Evolutionary conservation across 371 early-diverging fungal genomes (phyloP).

Genomic region (Amoeboaphelidium protococcarum): DNA sequence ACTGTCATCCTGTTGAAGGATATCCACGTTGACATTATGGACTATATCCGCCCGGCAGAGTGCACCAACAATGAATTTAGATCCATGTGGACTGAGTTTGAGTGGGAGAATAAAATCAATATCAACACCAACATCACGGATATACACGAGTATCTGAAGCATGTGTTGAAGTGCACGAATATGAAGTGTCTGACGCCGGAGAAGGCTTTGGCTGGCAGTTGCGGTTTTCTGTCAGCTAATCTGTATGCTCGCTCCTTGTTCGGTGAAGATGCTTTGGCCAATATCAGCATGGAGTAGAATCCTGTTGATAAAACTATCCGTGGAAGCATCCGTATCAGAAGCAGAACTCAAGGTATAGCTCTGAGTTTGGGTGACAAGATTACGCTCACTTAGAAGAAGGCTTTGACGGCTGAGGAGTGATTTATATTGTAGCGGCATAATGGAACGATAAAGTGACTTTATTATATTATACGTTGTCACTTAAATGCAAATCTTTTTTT

Average conservation of each 20-base stretch:
- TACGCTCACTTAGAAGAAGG: not conserved
- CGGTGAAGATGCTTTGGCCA: conserved; percentile 91
- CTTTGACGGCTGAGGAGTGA: no score
- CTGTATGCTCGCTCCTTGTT: conserved; percentile 82
- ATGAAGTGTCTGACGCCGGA: conserved; percentile 84
- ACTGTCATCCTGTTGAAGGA: conserved; percentile 67
- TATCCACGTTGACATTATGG: conserved; percentile 93
- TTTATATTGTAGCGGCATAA: no score
- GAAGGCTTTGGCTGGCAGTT: conserved; percentile 67
- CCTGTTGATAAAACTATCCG: conserved; percentile 25
- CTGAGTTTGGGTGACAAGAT: conserved; percentile 53
- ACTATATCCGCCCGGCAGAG: conserved; percentile 77
- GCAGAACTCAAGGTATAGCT: conserved; percentile 93
- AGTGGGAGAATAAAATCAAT: conserved; percentile 97
- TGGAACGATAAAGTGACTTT: no score
- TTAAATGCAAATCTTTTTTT: no score
- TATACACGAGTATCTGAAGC: conserved; percentile 48
- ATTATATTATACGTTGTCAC: no score
- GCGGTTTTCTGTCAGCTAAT: conserved; percentile 84
- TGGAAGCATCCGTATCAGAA: conserved; percentile 86
- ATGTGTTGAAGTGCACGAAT: conserved; percentile 77
- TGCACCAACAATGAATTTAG: conserved; percentile 71
- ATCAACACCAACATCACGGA: conserved; percentile 72
- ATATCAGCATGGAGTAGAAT: conserved; percentile 68
- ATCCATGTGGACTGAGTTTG: conserved; percentile 91